phyloP scores from a whole-genome alignment of 768 basidiomycete species.

The Mycena venus region DNA sequence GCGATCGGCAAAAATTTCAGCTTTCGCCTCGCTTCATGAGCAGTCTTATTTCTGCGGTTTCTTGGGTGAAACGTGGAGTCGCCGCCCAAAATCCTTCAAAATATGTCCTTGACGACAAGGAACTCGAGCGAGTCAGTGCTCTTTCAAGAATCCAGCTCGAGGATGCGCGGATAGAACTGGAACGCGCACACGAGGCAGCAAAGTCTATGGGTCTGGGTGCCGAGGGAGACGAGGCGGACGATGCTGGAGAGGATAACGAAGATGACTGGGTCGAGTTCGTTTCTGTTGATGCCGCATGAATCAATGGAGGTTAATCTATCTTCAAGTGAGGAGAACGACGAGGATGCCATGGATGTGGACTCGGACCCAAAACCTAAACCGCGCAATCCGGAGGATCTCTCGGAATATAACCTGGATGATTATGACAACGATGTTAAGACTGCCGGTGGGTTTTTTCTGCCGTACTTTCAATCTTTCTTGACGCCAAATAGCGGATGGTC shows the following conservation, averaged over 20 bases:
- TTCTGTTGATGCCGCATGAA: conserved; percentile 19
- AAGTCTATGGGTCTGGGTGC: conserved; percentile 77
- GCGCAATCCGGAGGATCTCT: conserved; percentile 70
- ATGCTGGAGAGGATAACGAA: conserved; percentile 53
- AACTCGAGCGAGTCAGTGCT: conserved; percentile 90
- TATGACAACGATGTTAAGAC: conserved; percentile 85
- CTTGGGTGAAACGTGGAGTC: conserved; percentile 88
- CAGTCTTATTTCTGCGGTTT: conserved; percentile 79
- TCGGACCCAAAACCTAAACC: conserved; percentile 49
- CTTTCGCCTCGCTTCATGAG: conserved; percentile 59
- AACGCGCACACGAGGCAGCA: conserved; percentile 84
- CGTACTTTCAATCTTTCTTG: conserved; percentile 8
- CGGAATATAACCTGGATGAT: conserved; percentile 90
- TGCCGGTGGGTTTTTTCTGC: conserved; percentile 43
- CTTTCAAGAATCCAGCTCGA: conserved; percentile 91
- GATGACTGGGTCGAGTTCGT: conserved; percentile 93
- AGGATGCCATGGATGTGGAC: conserved; percentile 74
- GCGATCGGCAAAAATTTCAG: conserved; percentile 3
- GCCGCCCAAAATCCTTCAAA: conserved; percentile 82
- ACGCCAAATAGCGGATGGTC: conserved; percentile 67
- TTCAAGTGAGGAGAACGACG: conserved; percentile 56
- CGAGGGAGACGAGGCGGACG: conserved; percentile 74
- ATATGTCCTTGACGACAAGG: conserved; percentile 92
- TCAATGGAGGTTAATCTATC: conserved; percentile 23
- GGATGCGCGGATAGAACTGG: conserved; percentile 88